phyloP scores from a whole-genome alignment of 2,329 filamentous ascomycete genomes.

The Emericellopsis cladophorae region DNA sequence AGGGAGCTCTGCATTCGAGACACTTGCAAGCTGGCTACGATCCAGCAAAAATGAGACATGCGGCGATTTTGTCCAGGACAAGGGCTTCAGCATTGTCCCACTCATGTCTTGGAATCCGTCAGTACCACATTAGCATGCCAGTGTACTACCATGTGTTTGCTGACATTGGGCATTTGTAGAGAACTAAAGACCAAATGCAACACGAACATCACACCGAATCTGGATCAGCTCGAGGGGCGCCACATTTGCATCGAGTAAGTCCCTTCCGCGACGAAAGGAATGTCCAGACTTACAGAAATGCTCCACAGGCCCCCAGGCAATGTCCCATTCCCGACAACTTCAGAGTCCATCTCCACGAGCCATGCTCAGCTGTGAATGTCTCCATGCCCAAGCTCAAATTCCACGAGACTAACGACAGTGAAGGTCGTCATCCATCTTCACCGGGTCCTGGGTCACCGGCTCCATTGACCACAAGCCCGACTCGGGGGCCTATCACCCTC shows the following conservation, averaged over 20 bases:
- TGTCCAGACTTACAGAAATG: background rate
- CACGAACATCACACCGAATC: background rate
- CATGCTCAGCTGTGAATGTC: background rate
- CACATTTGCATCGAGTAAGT: background rate
- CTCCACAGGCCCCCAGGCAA: background rate
- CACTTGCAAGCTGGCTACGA: background rate
- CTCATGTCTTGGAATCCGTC: background rate
- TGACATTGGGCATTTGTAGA: background rate
- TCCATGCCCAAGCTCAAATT: background rate
- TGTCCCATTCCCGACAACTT: background rate
- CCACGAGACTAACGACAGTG: background rate
- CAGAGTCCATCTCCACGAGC: background rate
- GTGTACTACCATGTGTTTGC: background rate
- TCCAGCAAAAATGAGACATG: background rate
- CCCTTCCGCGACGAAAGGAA: background rate
- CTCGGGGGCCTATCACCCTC: background rate
- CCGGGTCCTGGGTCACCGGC: background rate
- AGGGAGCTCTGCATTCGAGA: background rate
- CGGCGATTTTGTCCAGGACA: background rate
- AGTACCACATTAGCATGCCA: background rate
- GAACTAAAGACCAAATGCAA: background rate
- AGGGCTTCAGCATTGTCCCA: background rate
- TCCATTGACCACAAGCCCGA: background rate
- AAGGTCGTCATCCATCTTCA: background rate
- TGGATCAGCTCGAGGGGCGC: background rate